Evolutionary conservation across 495 filamentous ascomycete species (phyloP).

Genomic region (Neurospora sp.): DNA sequence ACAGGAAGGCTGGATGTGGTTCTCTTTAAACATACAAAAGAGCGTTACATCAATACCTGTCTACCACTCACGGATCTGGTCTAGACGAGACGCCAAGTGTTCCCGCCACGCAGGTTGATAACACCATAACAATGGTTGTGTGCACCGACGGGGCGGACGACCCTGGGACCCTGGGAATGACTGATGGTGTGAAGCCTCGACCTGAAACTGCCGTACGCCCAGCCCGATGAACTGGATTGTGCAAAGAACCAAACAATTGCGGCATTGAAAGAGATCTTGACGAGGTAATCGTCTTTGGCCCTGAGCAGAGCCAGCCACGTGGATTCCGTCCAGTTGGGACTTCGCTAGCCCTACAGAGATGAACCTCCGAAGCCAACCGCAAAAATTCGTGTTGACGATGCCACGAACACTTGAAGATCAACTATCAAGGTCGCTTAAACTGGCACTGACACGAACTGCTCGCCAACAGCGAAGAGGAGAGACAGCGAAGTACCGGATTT

Average conservation of each 20-base stretch:
- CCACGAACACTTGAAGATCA: background rate
- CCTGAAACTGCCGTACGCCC: background rate
- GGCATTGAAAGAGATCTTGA: background rate
- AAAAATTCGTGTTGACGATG: background rate
- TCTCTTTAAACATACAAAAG: background rate
- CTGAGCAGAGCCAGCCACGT: background rate
- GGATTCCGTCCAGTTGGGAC: background rate
- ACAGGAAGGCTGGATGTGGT: background rate
- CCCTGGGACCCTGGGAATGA: background rate
- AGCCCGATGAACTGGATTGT: background rate
- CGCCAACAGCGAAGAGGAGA: no score
- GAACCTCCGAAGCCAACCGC: background rate
- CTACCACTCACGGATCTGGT: background rate
- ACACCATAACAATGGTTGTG: background rate
- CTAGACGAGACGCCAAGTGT: background rate
- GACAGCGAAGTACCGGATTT: background rate
- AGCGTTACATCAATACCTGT: background rate
- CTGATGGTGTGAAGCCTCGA: background rate
- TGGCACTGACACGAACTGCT: no score
- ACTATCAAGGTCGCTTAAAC: background rate
- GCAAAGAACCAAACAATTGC: background rate
- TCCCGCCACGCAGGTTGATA: background rate
- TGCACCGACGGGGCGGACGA: background rate
- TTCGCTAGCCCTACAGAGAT: background rate
- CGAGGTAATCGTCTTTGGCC: background rate